Base-by-base conservation (phyloP, 2,329 filamentous ascomycete species). In the Botrytis cinerea region DNA sequence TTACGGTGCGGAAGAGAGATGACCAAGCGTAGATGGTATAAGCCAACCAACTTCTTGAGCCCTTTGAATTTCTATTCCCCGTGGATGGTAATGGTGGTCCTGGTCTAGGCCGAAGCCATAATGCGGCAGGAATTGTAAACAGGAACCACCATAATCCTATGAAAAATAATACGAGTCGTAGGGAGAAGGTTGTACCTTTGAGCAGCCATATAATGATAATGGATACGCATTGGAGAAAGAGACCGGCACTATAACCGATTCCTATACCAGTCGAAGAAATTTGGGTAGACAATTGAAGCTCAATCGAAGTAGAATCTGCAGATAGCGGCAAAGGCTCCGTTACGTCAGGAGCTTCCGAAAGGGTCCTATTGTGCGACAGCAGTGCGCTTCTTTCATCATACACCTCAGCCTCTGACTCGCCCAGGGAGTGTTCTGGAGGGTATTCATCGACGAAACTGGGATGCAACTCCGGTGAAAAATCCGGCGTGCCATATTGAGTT, bases 241-340 rank as follows among this genome's bases (percentile, higher is more conserved):
- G 86, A 0, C 93, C 94, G 1, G 94, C 94, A 54, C 92, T 90
- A 81, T 99, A 99, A 20, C 96, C 96, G 75, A 97, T 97, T 0
- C 95, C 95, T 71, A 98, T 95, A 18, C 96, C 96, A 79, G 92
- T 92, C 3, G 95, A 93, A 0, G 95, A 98, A 75, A 99, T 97
- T 78, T 92, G 90, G 2, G 95, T 97, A 0, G 95, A 97, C 12
- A 98, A 85, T 75, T 90, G 88, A 75, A 98, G 88, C 81, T 95
- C 93, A 62, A 86, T 80, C 76, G 88, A 85, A 79, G 94, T 86
- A 60, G 77, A 86, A 81, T 77, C 89, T 85, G 73, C 85, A 81
- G 74, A 84, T 82, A 2, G 84, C 85, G 40, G 83, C 68, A 75
- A 78, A 48, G 78, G 71, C 10, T 71, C 69, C 16, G 76, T 73